These are phyloP conservation scores for Chrysophaeum taylorii DNA, from an alignment of 352 stramenopile genomes.

Conservation along the genomic window DNA sequence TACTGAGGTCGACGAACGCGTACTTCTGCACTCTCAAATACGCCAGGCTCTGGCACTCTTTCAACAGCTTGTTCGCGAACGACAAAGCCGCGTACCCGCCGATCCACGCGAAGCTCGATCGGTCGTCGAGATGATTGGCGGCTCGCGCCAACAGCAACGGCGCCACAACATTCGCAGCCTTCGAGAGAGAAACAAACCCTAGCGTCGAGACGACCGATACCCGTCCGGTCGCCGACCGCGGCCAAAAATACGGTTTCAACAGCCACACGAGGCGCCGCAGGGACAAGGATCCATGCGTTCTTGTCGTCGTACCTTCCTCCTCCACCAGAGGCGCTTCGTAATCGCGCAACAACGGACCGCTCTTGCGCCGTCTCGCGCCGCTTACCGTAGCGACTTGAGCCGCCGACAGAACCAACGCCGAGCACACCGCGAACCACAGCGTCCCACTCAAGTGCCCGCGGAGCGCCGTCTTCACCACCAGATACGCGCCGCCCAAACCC, in stretches of 20 bases:
- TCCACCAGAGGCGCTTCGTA: no score
- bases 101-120: conserved; percentile 39
- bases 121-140: conserved; percentile 70
- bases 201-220: conserved; percentile 71
- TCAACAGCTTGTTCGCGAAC: conserved; percentile 74
- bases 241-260: conserved; percentile 65
- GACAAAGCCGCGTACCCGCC: conserved; percentile 66
- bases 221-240: conserved; percentile 48
- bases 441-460: no score
- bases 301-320: no score
- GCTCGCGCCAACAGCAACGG: conserved; percentile 83
- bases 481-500: no score
- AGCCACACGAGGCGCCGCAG: no score
- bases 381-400: no score
- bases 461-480: no score
- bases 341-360: no score
- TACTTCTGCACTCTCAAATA: conserved; percentile 88
- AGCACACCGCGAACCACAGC: no score
- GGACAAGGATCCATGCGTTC: no score
- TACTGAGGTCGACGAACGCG: conserved; percentile 90
- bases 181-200: conserved; percentile 75
- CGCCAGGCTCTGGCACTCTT: conserved; percentile 86
- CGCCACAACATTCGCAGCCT: conserved; percentile 74
- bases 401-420: no score
- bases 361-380: no score